Percentiles rank a stretch among this genome's conserved stretches.
Conservation (phyloP, 257 asterid genomes). For the Nicotiana benthamiana region DNA sequence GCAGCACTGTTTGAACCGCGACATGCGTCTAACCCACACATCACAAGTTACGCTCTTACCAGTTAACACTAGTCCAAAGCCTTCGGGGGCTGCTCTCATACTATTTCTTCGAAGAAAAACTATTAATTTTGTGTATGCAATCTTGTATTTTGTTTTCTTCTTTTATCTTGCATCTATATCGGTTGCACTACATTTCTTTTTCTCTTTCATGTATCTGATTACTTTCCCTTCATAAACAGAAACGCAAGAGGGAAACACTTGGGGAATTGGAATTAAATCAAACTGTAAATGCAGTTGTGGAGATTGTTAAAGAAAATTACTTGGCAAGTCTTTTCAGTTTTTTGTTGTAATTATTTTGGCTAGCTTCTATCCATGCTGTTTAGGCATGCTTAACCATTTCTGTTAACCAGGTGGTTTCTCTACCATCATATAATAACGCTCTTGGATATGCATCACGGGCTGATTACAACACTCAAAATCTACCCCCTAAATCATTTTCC, state of each 20-base stretch:
- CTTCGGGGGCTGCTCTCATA: neutral
- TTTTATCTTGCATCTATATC: neutral
- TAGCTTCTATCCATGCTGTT: constrained; percentile 3
- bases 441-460: constrained; percentile 70
- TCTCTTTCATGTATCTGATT: constrained; percentile 4
- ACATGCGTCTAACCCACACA: neutral
- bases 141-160: neutral
- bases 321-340: constrained; percentile 40
- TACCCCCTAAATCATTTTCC: constrained; percentile 46
- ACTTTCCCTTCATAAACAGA: constrained; percentile 33
- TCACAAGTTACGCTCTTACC: neutral
- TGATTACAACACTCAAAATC: constrained; percentile 87
- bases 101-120: neutral
- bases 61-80: too few species aligned
- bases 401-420: constrained; percentile 62
- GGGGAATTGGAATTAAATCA: constrained; percentile 67
- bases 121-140: neutral
- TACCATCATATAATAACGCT: constrained; percentile 53
- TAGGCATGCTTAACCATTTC: neutral
- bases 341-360: neutral
- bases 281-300: constrained; percentile 64
- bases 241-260: constrained; percentile 58
- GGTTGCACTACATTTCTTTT: neutral
- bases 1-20: neutral
- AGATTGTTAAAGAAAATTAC: constrained; percentile 84